phyloP scores from a whole-genome alignment of 176 grass and related monocot genomes.

The Puya raimondii region DNA sequence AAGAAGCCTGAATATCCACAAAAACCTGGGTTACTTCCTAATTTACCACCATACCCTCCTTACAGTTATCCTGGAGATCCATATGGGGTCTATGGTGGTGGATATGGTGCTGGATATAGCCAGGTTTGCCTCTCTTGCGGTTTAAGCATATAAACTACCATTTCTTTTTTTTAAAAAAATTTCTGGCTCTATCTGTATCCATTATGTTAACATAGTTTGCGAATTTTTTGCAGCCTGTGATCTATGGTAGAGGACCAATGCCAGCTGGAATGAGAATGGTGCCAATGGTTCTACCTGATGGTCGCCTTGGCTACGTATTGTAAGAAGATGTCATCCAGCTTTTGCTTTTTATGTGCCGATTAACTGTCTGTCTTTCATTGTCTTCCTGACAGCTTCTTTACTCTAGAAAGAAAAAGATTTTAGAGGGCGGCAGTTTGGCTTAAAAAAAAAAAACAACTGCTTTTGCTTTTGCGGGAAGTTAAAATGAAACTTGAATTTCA shows the following conservation, averaged over 20 bases:
- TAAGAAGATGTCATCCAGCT: constrained; percentile 28
- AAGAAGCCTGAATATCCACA: constrained; percentile 59
- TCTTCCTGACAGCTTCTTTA: not conserved
- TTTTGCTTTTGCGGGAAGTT: no score
- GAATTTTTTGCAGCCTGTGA: constrained; percentile 61
- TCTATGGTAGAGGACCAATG: constrained; percentile 90
- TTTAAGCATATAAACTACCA: not conserved
- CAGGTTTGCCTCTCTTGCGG: constrained; percentile 37
- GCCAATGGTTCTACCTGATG: constrained; percentile 91
- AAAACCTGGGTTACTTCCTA: constrained; percentile 45
- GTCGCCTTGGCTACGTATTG: constrained; percentile 91
- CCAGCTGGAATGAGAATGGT: constrained; percentile 97
- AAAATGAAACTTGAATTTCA: no score
- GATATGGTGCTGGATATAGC: constrained; percentile 48
- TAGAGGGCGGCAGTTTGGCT: no score
- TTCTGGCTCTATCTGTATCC: not conserved
- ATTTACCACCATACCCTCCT: constrained; percentile 45
- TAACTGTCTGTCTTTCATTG: not conserved
- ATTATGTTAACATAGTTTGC: not conserved
- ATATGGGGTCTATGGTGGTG: constrained; percentile 80
- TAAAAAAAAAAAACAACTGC: no score
- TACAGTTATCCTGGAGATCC: constrained; percentile 64
- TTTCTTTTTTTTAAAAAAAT: constrained; percentile 5
- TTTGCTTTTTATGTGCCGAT: not conserved
- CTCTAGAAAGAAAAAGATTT: no score